phyloP scores from a whole-genome alignment of 2,329 filamentous ascomycete genomes.

The Acarospora socialis region DNA sequence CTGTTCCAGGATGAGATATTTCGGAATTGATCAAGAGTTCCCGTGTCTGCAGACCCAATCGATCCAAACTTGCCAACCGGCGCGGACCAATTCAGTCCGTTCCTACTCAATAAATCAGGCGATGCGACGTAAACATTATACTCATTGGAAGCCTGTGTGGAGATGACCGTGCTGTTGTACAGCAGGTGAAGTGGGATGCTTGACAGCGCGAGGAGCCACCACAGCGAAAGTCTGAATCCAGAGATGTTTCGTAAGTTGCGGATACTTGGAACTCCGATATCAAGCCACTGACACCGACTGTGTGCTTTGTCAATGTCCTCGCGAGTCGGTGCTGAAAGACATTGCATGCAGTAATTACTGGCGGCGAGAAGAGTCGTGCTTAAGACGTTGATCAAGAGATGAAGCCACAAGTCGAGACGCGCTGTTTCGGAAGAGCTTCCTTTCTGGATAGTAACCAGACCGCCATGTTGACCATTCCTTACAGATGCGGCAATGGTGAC shows the following conservation, averaged over 20 bases:
- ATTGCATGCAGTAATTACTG: slow-evolving; percentile 26
- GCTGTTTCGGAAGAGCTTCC: slow-evolving; percentile 5
- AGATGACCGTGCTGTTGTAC: slow-evolving; percentile 8
- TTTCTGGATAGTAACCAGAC: slow-evolving; percentile 7
- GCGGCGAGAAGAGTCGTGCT: slow-evolving; percentile 21
- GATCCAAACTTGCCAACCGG: too few species aligned
- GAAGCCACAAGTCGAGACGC: slow-evolving; percentile 15
- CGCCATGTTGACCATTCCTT: not conserved
- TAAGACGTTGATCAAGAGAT: slow-evolving; percentile 23
- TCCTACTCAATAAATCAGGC: too few species aligned
- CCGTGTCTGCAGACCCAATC: too few species aligned
- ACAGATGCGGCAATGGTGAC: slow-evolving; percentile 1
- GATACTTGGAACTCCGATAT: slow-evolving; percentile 11
- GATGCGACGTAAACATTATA: too few species aligned
- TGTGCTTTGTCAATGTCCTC: slow-evolving; percentile 21
- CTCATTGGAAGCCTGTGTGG: too few species aligned
- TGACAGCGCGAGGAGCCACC: slow-evolving; percentile 2
- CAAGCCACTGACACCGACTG: slow-evolving; percentile 17
- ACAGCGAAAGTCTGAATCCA: slow-evolving; percentile 1
- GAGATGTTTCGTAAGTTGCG: slow-evolving; percentile 4
- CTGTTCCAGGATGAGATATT: too few species aligned
- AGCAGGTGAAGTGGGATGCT: slow-evolving; percentile 9
- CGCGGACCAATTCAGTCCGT: too few species aligned
- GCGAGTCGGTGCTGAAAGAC: slow-evolving; percentile 20
- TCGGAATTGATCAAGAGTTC: too few species aligned